Percentiles rank a stretch among this genome's conserved stretches.
These are phyloP conservation scores for Trichocladium antarcticum DNA, from an alignment of 495 filamentous ascomycete genomes.

Conservation along the genomic window DNA sequence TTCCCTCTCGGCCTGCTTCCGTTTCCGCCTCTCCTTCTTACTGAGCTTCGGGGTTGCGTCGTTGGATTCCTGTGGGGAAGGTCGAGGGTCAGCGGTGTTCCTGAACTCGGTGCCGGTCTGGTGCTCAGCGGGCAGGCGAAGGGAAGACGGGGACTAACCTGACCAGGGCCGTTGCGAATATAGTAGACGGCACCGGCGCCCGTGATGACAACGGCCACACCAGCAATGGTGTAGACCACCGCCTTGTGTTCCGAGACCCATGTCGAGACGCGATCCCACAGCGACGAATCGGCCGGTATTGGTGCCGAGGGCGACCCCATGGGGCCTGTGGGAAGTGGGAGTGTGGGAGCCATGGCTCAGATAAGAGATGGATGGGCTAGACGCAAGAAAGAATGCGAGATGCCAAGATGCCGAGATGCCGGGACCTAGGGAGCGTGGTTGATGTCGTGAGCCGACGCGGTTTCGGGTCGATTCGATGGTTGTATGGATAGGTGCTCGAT, in stretches of 20 bases:
- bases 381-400: background rate
- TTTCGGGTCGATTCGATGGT: background rate
- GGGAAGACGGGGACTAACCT: background rate
- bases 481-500: background rate
- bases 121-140: background rate
- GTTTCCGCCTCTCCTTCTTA: constrained; percentile 52
- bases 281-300: constrained; percentile 45
- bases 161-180: constrained; percentile 43
- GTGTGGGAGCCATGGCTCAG: constrained; percentile 32
- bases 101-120: background rate
- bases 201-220: constrained; percentile 81
- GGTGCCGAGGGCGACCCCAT: constrained; percentile 27
- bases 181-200: constrained; percentile 89
- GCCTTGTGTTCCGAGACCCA: constrained; percentile 95
- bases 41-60: constrained; percentile 31
- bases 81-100: background rate
- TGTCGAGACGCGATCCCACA: constrained; percentile 80
- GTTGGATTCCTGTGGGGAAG: constrained; percentile 18
- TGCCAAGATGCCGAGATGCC: background rate
- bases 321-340: constrained; percentile 29
- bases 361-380: background rate
- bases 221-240: constrained; percentile 88
- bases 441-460: background rate
- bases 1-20: constrained; percentile 61
- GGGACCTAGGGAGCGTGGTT: background rate